Base-by-base conservation (phyloP, 768 basidiomycete species). In the Mycena vitilis region DNA sequence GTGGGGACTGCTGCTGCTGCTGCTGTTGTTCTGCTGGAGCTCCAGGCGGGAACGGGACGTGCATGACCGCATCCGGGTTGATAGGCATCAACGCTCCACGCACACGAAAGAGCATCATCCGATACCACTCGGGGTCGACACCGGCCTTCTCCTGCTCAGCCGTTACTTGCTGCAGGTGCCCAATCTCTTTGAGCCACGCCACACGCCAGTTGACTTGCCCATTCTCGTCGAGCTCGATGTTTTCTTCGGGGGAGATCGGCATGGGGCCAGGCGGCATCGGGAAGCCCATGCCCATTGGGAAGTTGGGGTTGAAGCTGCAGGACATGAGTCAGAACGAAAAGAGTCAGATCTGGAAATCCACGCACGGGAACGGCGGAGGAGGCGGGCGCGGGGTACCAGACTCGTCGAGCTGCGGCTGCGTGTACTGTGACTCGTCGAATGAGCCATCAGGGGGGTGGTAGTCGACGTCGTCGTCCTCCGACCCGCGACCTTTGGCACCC, bases 31-130 rank as follows among this genome's bases (percentile, higher is more conserved):
- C 80, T 53, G 83, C 22, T 15, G 66, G 66, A 5, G 61, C 58
- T 10, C 58, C 58, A 10, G 58, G 58, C 20, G 58, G 58, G 9
- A 45, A 80, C 20, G 73, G 73, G 22, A 69, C 66, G 34, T 66
- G 85, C 79, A 86, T 83, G 66, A 85, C 71, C 12, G 75, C 82
- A 66, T 85, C 85, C 34, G 86, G 85, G 66, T 85, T 85, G 78
- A 86, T 83, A 7, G 85, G 87, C 87, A 94, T 88, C 70, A 94
- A 82, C 20, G 91, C 91, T 51, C 84, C 85, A 62, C 94, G 84
- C 49, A 95, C 88, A n/a, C 92, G 88, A 75, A 92, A 84, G 11
- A 94, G 75, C 93, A 95, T 95, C 87, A 92, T 90, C 70, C 91
- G 82, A 73, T 90, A 95, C 94, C 94, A 95, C 69, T 95, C 94